Percentiles rank a stretch among this genome's conserved stretches.
Conservation (phyloP, 2,329 filamentous ascomycete genomes). For the Dothiorella sarmentorum region DNA sequence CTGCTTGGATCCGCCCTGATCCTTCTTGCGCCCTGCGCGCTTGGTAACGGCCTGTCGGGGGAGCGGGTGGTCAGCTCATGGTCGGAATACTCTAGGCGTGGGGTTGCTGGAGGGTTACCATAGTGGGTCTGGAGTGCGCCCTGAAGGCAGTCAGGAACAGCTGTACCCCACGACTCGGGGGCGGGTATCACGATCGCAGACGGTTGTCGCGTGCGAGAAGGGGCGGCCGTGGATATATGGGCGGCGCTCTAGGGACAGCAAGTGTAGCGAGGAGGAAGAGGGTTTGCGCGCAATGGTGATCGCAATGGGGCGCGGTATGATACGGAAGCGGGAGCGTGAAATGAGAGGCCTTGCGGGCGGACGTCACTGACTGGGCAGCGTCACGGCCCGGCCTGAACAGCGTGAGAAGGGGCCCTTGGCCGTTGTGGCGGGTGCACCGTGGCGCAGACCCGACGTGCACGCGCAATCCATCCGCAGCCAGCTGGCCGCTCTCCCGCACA, state of each 20-base stretch:
- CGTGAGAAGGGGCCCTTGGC: constrained; percentile 1
- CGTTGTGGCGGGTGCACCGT: constrained; percentile 12
- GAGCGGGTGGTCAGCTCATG: not conserved
- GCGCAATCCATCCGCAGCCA: constrained; percentile 8
- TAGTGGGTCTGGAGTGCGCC: constrained; percentile 16
- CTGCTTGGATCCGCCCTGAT: constrained; percentile 42
- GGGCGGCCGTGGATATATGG: not conserved
- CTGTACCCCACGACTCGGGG: constrained; percentile 14
- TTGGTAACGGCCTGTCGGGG: constrained; percentile 53
- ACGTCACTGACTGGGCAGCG: constrained; percentile 16
- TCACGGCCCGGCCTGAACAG: constrained; percentile 11
- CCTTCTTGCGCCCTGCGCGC: constrained; percentile 58
- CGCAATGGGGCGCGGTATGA: constrained; percentile 17
- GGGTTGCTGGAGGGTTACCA: constrained; percentile 14
- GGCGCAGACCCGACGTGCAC: not conserved
- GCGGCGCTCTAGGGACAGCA: not conserved
- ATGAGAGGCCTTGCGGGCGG: constrained; percentile 17
- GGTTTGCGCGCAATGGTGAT: constrained; percentile 18
- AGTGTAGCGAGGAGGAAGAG: not conserved
- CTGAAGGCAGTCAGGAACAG: constrained; percentile 18
- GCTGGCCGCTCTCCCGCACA: constrained; percentile 13
- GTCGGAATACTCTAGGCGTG: not conserved
- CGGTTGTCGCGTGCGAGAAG: not conserved
- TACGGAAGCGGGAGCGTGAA: constrained; percentile 16
- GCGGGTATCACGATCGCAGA: constrained; percentile 1